Evolutionary conservation across 148 eudicot genomes (phyloP).

Genomic region (Arbutus unedo): DNA sequence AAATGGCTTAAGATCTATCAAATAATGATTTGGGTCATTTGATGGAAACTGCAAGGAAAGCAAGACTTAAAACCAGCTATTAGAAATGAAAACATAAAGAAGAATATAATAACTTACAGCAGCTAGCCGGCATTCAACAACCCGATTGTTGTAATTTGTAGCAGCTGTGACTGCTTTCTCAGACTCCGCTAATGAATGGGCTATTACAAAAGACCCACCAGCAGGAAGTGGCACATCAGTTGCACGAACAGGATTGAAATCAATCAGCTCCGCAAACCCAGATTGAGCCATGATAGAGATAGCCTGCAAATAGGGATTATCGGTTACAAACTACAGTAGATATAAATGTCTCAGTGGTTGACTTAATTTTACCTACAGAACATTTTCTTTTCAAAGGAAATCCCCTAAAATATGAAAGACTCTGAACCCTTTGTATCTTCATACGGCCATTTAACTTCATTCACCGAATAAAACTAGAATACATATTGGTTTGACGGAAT

Average conservation of each 20-base stretch:
- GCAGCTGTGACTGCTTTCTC: slow-evolving; percentile 99
- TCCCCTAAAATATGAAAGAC: too few relatives aligned
- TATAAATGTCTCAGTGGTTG: neutral
- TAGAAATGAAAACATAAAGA: neutral
- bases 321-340: neutral
- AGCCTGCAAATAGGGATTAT: slow-evolving; percentile 44
- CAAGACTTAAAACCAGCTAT: neutral
- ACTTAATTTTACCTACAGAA: too few relatives aligned
- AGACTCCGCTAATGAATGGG: slow-evolving; percentile 94
- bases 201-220: slow-evolving; percentile 91
- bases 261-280: slow-evolving; percentile 88
- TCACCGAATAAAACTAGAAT: neutral
- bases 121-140: slow-evolving; percentile 95
- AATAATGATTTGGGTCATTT: neutral
- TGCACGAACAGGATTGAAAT: slow-evolving; percentile 93
- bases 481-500: neutral
- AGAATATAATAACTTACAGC: slow-evolving; percentile 38
- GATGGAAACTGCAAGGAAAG: too few relatives aligned
- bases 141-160: slow-evolving; percentile 93
- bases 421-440: too few relatives aligned
- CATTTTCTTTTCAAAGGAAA: too few relatives aligned
- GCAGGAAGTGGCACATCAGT: slow-evolving; percentile 94
- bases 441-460: too few relatives aligned
- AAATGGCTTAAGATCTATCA: neutral
- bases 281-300: slow-evolving; percentile 90